Conservation (phyloP, 495 filamentous ascomycete species). For the Penicillium argentinense region DNA sequence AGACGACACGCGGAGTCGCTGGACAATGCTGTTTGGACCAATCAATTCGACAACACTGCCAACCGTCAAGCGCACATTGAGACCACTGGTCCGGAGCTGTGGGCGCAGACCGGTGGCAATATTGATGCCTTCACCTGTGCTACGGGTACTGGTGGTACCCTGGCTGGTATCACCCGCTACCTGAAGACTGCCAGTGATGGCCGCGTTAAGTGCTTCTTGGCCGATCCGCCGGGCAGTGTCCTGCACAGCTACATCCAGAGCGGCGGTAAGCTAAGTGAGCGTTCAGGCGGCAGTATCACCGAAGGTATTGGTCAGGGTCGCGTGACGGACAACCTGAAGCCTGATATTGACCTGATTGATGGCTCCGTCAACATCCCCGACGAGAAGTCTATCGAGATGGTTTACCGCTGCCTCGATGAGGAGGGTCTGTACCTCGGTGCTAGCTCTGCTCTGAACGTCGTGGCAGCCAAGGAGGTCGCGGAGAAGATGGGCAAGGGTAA, state of each 20-base stretch:
- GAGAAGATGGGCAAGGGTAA: conserved; percentile 86
- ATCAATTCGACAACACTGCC: conserved; percentile 96
- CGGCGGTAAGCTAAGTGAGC: conserved; percentile 76
- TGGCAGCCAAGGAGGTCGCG: conserved; percentile 90
- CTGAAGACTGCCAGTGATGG: conserved; percentile 82
- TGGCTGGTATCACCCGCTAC: conserved; percentile 87
- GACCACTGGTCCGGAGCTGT: conserved; percentile 96
- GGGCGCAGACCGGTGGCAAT: conserved; percentile 85
- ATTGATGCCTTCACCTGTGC: conserved; percentile 94
- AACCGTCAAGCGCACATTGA: conserved; percentile 94
- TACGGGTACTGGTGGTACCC: conserved; percentile 88
- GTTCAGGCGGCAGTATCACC: conserved; percentile 87
- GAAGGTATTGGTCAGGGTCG: conserved; percentile 97
- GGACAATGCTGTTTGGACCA: conserved; percentile 95
- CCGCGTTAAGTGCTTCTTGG: conserved; percentile 83
- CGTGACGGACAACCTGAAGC: conserved; percentile 89
- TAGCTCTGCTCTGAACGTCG: conserved; percentile 89
- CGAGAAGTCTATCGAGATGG: conserved; percentile 96
- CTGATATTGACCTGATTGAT: conserved; percentile 81
- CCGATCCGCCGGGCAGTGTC: conserved; percentile 90
- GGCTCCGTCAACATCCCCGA: conserved; percentile 84
- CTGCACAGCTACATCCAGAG: conserved; percentile 88
- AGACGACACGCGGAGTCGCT: conserved; percentile 78
- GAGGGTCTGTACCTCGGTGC: conserved; percentile 96
- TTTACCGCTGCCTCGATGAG: conserved; percentile 95